These are phyloP conservation scores for Colletotrichum incanum DNA, from an alignment of 2,329 filamentous ascomycete species.

Conservation along the genomic window DNA sequence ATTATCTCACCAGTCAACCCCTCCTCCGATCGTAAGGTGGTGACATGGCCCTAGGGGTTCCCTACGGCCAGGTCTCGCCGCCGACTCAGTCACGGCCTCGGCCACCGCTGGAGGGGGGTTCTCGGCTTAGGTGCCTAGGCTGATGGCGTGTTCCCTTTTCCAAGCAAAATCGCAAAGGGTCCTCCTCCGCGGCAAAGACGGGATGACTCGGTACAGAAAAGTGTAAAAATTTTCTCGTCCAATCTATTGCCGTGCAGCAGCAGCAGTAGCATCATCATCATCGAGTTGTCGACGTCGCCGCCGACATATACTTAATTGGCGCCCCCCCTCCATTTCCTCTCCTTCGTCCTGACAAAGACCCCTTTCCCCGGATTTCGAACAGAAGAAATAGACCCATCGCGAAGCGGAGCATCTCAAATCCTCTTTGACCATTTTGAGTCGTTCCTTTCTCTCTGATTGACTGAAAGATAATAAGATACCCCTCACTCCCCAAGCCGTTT, in stretches of 20 bases:
- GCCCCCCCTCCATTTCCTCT: background rate
- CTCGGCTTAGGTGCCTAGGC: constrained; percentile 22
- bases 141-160: constrained; percentile 6
- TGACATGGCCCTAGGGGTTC: constrained; percentile 11
- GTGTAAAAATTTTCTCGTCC: constrained; percentile 36
- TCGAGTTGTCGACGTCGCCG: constrained; percentile 19
- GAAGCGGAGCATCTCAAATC: constrained; percentile 30
- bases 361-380: constrained; percentile 29
- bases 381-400: constrained; percentile 28
- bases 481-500: constrained; percentile 17
- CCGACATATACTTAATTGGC: constrained; percentile 24
- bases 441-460: constrained; percentile 28
- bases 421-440: constrained; percentile 21
- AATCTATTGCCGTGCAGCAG: background rate
- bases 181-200: constrained; percentile 20
- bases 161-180: background rate
- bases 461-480: constrained; percentile 24
- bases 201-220: constrained; percentile 39
- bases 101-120: background rate
- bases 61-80: constrained; percentile 12
- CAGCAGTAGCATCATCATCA: constrained; percentile 1
- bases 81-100: constrained; percentile 21
- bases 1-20: constrained; percentile 1
- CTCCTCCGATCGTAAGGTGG: background rate
- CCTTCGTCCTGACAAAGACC: background rate